Percentiles rank a stretch among this genome's conserved stretches.
phyloP scores from a whole-genome alignment of 1,284 basidiomycete genomes.

The Testicularia cyperi region DNA sequence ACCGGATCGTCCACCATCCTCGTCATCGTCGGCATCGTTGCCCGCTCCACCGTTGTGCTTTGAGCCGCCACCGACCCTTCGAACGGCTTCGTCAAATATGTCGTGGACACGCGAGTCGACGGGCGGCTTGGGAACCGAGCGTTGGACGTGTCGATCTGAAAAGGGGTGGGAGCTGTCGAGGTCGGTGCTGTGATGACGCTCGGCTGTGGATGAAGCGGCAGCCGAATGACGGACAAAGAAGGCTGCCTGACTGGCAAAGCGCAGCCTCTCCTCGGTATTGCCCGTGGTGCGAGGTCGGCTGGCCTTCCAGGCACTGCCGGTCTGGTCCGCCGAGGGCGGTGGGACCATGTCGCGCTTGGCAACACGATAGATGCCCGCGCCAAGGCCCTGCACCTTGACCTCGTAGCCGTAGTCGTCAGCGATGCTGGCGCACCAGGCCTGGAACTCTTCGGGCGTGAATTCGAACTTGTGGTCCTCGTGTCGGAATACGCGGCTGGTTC shows the following conservation, averaged over 20 bases:
- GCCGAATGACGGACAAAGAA: conserved; percentile 29
- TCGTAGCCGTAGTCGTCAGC: conserved; percentile 76
- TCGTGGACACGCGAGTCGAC: conserved; percentile 20
- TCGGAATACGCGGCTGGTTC: conserved; percentile 67
- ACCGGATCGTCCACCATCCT: conserved; percentile 15
- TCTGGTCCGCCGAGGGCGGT: conserved; percentile 11
- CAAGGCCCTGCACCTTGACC: conserved; percentile 57
- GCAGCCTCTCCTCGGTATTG: conserved; percentile 21
- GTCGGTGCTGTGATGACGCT: conserved; percentile 2
- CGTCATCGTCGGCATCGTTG: conserved; percentile 22
- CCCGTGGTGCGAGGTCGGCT: conserved; percentile 9
- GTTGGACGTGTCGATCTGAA: conserved; percentile 26
- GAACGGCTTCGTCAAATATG: conserved; percentile 27
- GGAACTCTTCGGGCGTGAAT: conserved; percentile 81
- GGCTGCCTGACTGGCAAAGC: conserved; percentile 28
- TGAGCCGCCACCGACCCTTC: too few relatives aligned
- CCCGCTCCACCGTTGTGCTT: conserved; percentile 8
- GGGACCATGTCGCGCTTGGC: conserved; percentile 23
- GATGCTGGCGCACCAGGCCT: conserved; percentile 68
- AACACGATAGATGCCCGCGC: conserved; percentile 25
- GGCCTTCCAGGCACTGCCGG: conserved; percentile 23
- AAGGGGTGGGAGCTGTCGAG: conserved; percentile 22
- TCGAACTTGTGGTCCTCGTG: conserved; percentile 90
- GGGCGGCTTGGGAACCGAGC: conserved; percentile 15
- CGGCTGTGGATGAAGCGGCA: neutral